phyloP scores from a whole-genome alignment of 768 basidiomycete genomes.

The Lenzites betulinus region DNA sequence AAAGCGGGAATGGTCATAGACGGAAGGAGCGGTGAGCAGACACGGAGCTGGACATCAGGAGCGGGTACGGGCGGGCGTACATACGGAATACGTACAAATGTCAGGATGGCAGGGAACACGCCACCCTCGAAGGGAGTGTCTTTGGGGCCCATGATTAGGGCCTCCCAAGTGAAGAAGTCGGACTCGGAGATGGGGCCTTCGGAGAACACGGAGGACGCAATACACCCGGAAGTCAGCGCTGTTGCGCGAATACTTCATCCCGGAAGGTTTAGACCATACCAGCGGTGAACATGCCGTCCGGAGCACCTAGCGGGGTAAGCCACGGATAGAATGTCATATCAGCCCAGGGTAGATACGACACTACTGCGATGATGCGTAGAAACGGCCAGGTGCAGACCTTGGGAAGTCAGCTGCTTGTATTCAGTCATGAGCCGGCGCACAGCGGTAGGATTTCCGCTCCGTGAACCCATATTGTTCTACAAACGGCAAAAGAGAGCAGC shows the following conservation, averaged over 20 bases:
- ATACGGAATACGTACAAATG: slow-evolving; percentile 67
- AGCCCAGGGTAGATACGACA: slow-evolving; percentile 1
- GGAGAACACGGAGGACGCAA: not conserved
- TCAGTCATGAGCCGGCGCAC: slow-evolving; percentile 90
- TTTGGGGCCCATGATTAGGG: slow-evolving; percentile 89
- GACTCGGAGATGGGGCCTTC: slow-evolving; percentile 86
- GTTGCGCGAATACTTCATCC: slow-evolving; percentile 4
- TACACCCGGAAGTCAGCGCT: slow-evolving; percentile 7
- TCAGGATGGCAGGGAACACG: slow-evolving; percentile 88
- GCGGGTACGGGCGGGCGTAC: slow-evolving; percentile 13
- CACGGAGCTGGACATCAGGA: slow-evolving; percentile 6
- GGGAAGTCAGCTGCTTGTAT: slow-evolving; percentile 82
- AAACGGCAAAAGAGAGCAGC: not conserved
- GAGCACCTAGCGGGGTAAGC: slow-evolving; percentile 55
- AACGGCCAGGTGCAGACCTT: slow-evolving; percentile 45
- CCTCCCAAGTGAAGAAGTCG: slow-evolving; percentile 97
- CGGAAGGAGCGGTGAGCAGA: not conserved
- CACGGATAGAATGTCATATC: slow-evolving; percentile 1
- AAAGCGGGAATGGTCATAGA: not conserved
- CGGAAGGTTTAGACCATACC: slow-evolving; percentile 43
- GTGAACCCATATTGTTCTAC: slow-evolving; percentile 49
- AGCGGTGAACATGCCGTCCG: slow-evolving; percentile 97
- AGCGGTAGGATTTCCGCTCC: slow-evolving; percentile 67
- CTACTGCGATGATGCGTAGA: not conserved
- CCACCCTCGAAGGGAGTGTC: slow-evolving; percentile 98